Evolutionary conservation across 805 yeast species (phyloP).

Genomic region (Maudiozyma serrabonitensis): DNA sequence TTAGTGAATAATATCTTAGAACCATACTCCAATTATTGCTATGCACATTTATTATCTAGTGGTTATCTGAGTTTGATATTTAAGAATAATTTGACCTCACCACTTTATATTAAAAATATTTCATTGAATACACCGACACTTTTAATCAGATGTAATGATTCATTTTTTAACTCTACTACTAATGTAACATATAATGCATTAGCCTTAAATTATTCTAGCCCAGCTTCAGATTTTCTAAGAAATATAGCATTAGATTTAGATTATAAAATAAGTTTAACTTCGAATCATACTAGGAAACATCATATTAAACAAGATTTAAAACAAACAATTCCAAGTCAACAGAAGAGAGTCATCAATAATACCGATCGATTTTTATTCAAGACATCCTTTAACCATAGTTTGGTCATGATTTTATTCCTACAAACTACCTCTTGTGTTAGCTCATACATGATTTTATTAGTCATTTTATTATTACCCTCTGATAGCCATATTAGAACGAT

Average conservation of each 20-base stretch:
- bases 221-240: background rate
- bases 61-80: slow-evolving; percentile 7
- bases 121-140: slow-evolving; percentile 16
- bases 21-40: slow-evolving; percentile 9
- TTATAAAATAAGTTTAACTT: background rate
- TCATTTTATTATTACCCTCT: slow-evolving; percentile 43
- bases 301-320: background rate
- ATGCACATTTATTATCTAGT: slow-evolving; percentile 10
- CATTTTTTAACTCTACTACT: background rate
- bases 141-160: slow-evolving; percentile 10
- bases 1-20: slow-evolving; percentile 5
- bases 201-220: background rate
- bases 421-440: slow-evolving; percentile 47
- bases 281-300: background rate
- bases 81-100: too few relatives aligned
- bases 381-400: slow-evolving; percentile 32
- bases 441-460: slow-evolving; percentile 60
- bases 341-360: background rate
- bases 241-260: background rate
- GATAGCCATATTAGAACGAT: slow-evolving; percentile 42
- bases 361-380: slow-evolving; percentile 9
- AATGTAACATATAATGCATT: background rate
- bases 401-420: slow-evolving; percentile 40
- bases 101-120: slow-evolving; percentile 3
- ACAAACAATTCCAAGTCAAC: background rate